Base-by-base conservation (phyloP, 1,284 basidiomycete genomes). In the Cutaneotrichosporon arboriforme region DNA sequence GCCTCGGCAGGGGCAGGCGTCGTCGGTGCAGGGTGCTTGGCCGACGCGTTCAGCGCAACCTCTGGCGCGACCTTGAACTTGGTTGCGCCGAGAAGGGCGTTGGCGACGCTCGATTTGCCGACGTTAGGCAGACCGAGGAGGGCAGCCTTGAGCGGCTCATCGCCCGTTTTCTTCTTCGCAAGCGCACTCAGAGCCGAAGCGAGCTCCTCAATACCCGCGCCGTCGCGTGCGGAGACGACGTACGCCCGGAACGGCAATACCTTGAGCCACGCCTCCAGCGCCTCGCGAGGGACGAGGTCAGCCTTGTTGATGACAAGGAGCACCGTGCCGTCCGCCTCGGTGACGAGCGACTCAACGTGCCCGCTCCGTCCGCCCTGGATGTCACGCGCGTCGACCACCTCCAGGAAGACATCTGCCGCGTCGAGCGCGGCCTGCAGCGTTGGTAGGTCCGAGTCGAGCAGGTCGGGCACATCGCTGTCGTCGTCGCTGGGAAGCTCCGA, bases 331-430 rank as follows among this genome's bases (percentile, higher is more conserved):
- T 61, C 66, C 14, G 67, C 62, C 37, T 71, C 68, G 44, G 62
- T 63, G 21, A 81, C 77, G 43, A 84, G 68, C 46, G 82, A 76
- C 73, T 91, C 88, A 49, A 91, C 62, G 51, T 81, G 79, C 20
- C 73, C 70, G 64, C 84, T 87, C 55, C 87, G 77, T 66, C 81
- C 85, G 9, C 86, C 79, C 20, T 83, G 68, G 1, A 91, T 89
- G 70, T 94, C 91, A 43, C 90, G 80, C 1, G 87, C 88, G 69
- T 96, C 91, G 46, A 96, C 78, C 2, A 94, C 83, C 75, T 92
- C 79, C 49, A 97, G 67, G 8, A 97, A 76, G 4, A 92, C 85
- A 70, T 98, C 90, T 38, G 90, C 85, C 54, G 81, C 80, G 63
- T 90, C 84, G 58, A 97, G 71, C 8, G 86, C 87, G n/a, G 84